Evolutionary conservation across 2,329 filamentous ascomycete species (phyloP), one percentile per base, ranked within the genome.

Genomic region (Sporothrix protearum): DNA sequence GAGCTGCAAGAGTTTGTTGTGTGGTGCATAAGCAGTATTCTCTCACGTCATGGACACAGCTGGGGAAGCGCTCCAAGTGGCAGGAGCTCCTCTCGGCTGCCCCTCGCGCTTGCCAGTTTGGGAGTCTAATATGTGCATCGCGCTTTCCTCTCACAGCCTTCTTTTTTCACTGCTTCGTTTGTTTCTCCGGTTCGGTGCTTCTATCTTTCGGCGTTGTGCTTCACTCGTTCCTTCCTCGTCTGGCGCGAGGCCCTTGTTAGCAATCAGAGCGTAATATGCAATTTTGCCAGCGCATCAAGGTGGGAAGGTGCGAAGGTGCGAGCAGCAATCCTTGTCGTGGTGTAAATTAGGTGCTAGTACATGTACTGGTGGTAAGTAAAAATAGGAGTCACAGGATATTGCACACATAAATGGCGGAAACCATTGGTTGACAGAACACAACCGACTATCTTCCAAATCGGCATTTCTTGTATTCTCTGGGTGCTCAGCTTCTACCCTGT

Each of bases 261-360:
- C 66, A 55, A 28, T 42, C 49, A 33, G 30, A 68, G 30, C 14
- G 30, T 28, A 55, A 68, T 42, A 57, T 68, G 66, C 64, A 68
- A 42, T 68, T 45, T 55, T 68, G 66, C 66, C 66, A 68, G 36
- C 66, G 66, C 66, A 68, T 68, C 66, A 68, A 55, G 66, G 64
- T 30, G 64, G 28, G 59, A 49, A 25, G 45, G 64, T 28, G 63
- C 16, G 59, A 51, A 25, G 45, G 19, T 14, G 25, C 28, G 4
- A 66, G 19, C 25, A 49, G 25, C 64, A 36, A 36, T 25, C 45
- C 64, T 36, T 36, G 45, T 30, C 16, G 22, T 22, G 33, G 59
- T 64, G 59, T 64, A 45, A 45, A 22, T 28, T 30, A 25, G 28
- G 49, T 53, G 49, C 12, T 53, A 22, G n/a, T 53, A 9, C n/a